A percentile compares a stretch with the other conserved stretches of the same genome.
Evolutionary conservation across 768 basidiomycete species (phyloP).

Genomic region (Mrakia blollopis): DNA sequence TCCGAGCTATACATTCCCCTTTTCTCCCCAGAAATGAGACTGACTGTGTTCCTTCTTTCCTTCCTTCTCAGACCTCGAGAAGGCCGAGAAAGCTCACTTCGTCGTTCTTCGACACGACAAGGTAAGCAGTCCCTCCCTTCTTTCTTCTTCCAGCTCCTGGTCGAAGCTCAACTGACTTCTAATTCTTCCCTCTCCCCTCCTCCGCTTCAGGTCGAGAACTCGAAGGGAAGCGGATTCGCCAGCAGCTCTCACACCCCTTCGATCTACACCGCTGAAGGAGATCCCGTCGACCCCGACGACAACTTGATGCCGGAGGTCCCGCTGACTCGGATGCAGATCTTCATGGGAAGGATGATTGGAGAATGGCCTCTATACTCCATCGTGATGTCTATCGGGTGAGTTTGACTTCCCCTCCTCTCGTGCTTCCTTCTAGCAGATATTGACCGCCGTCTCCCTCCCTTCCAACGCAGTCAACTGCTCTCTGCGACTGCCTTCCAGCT

Average conservation of each 20-base stretch:
- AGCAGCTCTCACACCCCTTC: constrained; percentile 8
- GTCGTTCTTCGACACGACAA: constrained; percentile 82
- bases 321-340: constrained; percentile 58
- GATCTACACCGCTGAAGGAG: constrained; percentile 30
- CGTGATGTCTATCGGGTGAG: constrained; percentile 27
- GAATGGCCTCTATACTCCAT: constrained; percentile 78
- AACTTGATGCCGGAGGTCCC: constrained; percentile 33
- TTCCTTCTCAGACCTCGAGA: constrained; percentile 54
- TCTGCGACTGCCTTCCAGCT: constrained; percentile 92
- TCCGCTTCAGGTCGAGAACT: constrained; percentile 20
- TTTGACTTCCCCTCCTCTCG: not conserved
- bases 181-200: not conserved
- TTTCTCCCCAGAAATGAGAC: not conserved
- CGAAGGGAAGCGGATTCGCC: constrained; percentile 27
- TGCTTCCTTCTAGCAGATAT: not conserved
- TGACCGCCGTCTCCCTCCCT: not conserved
- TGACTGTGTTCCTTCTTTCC: not conserved
- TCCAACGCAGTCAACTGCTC: constrained; percentile 42
- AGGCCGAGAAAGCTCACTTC: constrained; percentile 91
- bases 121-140: constrained; percentile 51
- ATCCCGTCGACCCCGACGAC: constrained; percentile 18
- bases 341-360: constrained; percentile 67
- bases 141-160: not conserved
- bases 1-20: not conserved
- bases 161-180: not conserved